A percentile compares a stretch with the other conserved stretches of the same genome.
Conservation (phyloP, 148 eudicot species). For the Rhododendron griersonianum region DNA sequence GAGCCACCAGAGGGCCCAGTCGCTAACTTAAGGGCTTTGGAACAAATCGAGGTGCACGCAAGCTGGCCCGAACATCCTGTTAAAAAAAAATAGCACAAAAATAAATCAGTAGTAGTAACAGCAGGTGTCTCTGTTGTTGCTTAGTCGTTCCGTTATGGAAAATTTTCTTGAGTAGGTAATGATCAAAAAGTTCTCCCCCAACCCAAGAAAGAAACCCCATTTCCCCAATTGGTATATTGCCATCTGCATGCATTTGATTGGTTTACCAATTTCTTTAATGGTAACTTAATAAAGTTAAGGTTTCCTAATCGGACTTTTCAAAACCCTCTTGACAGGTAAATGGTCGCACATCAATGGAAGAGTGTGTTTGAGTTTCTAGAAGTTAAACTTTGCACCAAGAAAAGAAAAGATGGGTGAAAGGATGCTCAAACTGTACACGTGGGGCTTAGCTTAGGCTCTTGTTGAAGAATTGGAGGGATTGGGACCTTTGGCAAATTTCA, state of each 20-base stretch:
- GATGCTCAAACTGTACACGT: neutral
- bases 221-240: neutral
- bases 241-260: neutral
- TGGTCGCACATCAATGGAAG: neutral
- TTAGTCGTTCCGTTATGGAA: neutral
- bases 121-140: neutral
- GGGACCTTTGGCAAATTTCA: neutral
- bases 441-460: neutral
- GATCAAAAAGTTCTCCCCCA: neutral
- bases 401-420: neutral
- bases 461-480: neutral
- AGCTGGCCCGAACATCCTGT: too few relatives aligned
- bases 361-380: neutral
- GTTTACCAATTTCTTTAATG: neutral
- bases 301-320: neutral
- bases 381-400: neutral
- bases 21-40: neutral
- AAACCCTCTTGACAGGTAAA: neutral
- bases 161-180: neutral
- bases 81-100: neutral
- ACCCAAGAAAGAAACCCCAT: neutral
- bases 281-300: neutral
- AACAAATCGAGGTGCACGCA: neutral
- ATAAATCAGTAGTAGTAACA: neutral
- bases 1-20: too few relatives aligned